Percentiles rank a stretch among this genome's conserved stretches.
Evolutionary conservation across 352 stramenopile genomes (phyloP).

Genomic region (Phytophthora sansomeana): DNA sequence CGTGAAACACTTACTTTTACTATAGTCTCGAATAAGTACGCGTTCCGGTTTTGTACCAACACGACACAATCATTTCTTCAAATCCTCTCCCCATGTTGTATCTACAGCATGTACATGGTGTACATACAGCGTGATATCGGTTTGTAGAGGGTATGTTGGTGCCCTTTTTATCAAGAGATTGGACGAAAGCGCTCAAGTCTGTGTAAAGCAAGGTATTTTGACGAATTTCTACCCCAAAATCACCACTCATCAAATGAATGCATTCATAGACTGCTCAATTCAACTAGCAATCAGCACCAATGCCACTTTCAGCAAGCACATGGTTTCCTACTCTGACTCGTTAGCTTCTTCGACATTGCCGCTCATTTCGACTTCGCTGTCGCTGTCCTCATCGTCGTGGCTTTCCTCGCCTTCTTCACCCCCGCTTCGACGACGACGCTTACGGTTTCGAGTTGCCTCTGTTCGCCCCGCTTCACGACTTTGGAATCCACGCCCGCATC

Average conservation of each 20-base stretch:
- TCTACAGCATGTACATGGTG: slow-evolving; percentile 1
- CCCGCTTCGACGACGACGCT: not conserved
- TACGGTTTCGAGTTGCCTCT: not conserved
- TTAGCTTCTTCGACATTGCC: too few relatives aligned
- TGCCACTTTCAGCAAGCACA: too few relatives aligned
- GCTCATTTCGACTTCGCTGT: too few relatives aligned
- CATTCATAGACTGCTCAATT: not conserved
- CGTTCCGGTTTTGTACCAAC: not conserved
- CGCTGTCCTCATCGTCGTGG: not conserved
- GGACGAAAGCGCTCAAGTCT: not conserved
- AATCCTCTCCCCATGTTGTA: slow-evolving; percentile 1
- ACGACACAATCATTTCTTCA: not conserved
- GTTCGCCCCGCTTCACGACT: not conserved
- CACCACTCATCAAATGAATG: slow-evolving; percentile 1
- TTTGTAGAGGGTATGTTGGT: not conserved
- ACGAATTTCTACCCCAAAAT: not conserved
- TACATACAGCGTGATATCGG: not conserved
- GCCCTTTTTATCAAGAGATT: slow-evolving; percentile 5
- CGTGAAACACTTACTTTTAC: not conserved
- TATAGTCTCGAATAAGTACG: slow-evolving; percentile 12
- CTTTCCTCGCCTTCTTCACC: not conserved
- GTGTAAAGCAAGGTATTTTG: too few relatives aligned
- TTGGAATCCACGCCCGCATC: slow-evolving; percentile 2
- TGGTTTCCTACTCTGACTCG: not conserved
- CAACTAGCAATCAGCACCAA: too few relatives aligned